Evolutionary conservation across 2,329 filamentous ascomycete genomes (phyloP), one percentile per base, ranked within the genome.

Genomic region (Pseudogymnoascus sp.): DNA sequence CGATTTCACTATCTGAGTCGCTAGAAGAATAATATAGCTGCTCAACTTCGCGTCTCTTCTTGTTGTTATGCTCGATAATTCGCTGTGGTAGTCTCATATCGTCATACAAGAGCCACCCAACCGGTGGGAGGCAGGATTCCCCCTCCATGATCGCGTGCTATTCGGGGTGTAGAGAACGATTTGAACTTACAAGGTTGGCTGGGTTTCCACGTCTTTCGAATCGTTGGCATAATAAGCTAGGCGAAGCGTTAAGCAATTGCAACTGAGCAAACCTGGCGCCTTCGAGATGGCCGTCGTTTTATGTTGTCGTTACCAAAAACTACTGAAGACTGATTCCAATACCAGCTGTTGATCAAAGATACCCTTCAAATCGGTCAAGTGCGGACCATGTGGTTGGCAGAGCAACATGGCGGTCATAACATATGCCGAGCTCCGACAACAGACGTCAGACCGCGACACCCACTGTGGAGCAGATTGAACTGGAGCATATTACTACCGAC

Each of bases 361-460:
- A 17, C 48, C 15, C 29, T 55, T 33, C 48, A 55, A 33, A 55
- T 55, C n/a, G 15, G 48, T 55, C 48, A 55, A 55, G 48, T 55
- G 29, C 48, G 29, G 29, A 55, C 5, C 29, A 29, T 35, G 29
- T 55, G 33, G 58, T 59, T 59, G 58, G 38, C 58, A 59, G 58
- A 41, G 58, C 58, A 59, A 59, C 58, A 12, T 39, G 35, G 38
- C 58, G 58, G 58, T 31, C 35, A 59, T 41, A 59, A 38, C 58
- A 59, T 59, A 41, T 38, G 35, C 58, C 58, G 58, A 38, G 38
- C 33, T 39, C 58, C 58, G 58, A 59, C n/a, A 39, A 39, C 33
- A 38, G 35, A 59, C 17, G 58, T 59, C 58, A 39, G 58, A 59
- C 58, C 4, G 35, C 58, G 58, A 55, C 29, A 55, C 15, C 48